These are phyloP conservation scores for Russula abietina DNA, from an alignment of 768 basidiomycete species.

Conservation along the genomic window DNA sequence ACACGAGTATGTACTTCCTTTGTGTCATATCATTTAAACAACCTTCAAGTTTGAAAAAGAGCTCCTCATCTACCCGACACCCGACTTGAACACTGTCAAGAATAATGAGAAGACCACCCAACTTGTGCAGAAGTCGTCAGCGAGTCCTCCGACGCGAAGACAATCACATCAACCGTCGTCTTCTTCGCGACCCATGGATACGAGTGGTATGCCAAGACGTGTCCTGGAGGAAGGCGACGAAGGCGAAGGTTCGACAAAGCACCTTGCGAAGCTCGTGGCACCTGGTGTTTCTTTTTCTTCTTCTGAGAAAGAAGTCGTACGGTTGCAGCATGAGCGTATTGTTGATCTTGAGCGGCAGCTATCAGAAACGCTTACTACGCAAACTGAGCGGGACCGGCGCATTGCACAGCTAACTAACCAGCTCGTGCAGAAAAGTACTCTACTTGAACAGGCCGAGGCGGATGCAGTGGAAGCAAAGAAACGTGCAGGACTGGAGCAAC, in stretches of 20 bases:
- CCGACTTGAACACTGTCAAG: no score
- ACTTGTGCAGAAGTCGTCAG: no score
- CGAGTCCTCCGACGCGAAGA: no score
- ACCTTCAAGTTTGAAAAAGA: no score
- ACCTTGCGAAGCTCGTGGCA: conserved; percentile 59
- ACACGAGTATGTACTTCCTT: no score
- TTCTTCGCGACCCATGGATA: conserved; percentile 34
- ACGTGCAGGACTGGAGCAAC: no score
- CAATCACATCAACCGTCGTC: no score
- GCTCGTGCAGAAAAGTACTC: conserved; percentile 61
- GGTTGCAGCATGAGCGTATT: conserved; percentile 63
- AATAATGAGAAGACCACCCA: no score
- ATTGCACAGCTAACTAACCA: conserved; percentile 66
- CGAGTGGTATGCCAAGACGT: conserved; percentile 24
- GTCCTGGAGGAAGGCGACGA: conserved; percentile 48
- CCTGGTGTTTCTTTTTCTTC: conserved; percentile 61
- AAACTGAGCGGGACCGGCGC: conserved; percentile 59
- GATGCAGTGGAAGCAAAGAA: no score
- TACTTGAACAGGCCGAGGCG: conserved; percentile 64
- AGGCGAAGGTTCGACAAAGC: conserved; percentile 48
- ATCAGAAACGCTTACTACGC: conserved; percentile 43
- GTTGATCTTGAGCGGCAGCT: conserved; percentile 39
- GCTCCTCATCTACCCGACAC: no score
- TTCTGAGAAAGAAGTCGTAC: conserved; percentile 54
- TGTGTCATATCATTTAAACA: no score